Conservation (phyloP, 352 stramenopile species). For the Pythium diclinum region DNA sequence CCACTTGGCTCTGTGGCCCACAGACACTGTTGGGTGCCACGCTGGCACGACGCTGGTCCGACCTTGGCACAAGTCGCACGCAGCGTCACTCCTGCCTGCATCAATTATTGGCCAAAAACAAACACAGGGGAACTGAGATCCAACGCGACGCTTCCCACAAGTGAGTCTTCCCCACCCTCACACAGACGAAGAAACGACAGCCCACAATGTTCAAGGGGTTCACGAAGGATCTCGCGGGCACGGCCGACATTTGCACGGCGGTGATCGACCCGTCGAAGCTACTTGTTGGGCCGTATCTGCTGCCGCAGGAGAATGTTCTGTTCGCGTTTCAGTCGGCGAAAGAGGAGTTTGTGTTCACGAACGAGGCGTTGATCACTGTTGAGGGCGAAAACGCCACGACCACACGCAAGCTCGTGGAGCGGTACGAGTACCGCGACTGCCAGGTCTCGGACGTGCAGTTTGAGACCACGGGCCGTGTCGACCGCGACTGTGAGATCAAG, state of each 20-base stretch:
- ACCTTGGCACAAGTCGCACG: too few relatives aligned
- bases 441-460: slow-evolving; percentile 37
- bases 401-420: slow-evolving; percentile 41
- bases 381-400: slow-evolving; percentile 41
- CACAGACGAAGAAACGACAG: neutral
- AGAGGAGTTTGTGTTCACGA: slow-evolving; percentile 62
- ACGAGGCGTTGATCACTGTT: slow-evolving; percentile 47
- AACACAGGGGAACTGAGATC: too few relatives aligned
- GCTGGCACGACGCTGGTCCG: too few relatives aligned
- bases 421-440: slow-evolving; percentile 40
- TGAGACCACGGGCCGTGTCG: slow-evolving; percentile 50
- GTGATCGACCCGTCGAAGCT: slow-evolving; percentile 32
- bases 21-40: too few relatives aligned
- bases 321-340: slow-evolving; percentile 59
- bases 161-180: neutral
- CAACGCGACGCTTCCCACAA: too few relatives aligned
- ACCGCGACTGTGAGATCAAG: slow-evolving; percentile 68
- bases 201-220: slow-evolving; percentile 45
- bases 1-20: too few relatives aligned
- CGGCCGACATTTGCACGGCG: slow-evolving; percentile 50
- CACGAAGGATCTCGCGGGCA: slow-evolving; percentile 47
- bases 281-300: slow-evolving; percentile 32
- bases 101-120: too few relatives aligned
- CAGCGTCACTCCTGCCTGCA: too few relatives aligned
- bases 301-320: slow-evolving; percentile 41